phyloP scores from a whole-genome alignment of 2,329 filamentous ascomycete species.

The Helicocarpus griseus region DNA sequence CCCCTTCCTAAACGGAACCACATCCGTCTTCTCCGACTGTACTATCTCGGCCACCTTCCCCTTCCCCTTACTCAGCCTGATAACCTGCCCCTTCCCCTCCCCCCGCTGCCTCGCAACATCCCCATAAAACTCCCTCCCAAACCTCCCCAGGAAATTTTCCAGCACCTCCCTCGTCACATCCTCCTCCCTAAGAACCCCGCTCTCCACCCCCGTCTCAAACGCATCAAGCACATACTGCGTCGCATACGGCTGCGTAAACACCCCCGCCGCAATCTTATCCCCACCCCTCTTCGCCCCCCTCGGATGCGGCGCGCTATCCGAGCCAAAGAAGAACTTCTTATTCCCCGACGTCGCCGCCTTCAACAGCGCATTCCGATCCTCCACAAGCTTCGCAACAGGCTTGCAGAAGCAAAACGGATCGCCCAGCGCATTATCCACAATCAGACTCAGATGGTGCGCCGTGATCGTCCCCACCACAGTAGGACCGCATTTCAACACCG shows the following conservation, averaged over 20 bases:
- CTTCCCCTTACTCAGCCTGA: neutral
- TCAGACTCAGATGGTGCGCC: constrained; percentile 74
- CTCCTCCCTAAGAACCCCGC: constrained; percentile 43
- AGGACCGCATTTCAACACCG: constrained; percentile 65
- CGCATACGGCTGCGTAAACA: constrained; percentile 54
- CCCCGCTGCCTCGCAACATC: no score
- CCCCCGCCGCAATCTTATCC: constrained; percentile 44
- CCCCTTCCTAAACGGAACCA: constrained; percentile 21
- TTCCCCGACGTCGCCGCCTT: constrained; percentile 46
- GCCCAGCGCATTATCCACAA: constrained; percentile 62
- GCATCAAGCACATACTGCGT: constrained; percentile 51
- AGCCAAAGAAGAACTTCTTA: constrained; percentile 54
- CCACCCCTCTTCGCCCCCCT: constrained; percentile 46
- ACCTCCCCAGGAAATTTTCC: constrained; percentile 48
- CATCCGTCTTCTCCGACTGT: constrained; percentile 43
- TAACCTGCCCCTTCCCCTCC: constrained; percentile 44
- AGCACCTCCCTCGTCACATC: constrained; percentile 47
- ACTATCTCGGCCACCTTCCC: constrained; percentile 47
- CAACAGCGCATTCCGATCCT: constrained; percentile 63
- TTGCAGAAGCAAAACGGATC: constrained; percentile 75
- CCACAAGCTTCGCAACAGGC: constrained; percentile 62
- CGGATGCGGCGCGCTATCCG: constrained; percentile 62
- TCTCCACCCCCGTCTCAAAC: constrained; percentile 45
- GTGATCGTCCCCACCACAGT: constrained; percentile 72
- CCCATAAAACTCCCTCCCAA: constrained; percentile 50